Evolutionary conservation across 164 flowering plant species (phyloP).

Genomic region (Platanus orientalis): DNA sequence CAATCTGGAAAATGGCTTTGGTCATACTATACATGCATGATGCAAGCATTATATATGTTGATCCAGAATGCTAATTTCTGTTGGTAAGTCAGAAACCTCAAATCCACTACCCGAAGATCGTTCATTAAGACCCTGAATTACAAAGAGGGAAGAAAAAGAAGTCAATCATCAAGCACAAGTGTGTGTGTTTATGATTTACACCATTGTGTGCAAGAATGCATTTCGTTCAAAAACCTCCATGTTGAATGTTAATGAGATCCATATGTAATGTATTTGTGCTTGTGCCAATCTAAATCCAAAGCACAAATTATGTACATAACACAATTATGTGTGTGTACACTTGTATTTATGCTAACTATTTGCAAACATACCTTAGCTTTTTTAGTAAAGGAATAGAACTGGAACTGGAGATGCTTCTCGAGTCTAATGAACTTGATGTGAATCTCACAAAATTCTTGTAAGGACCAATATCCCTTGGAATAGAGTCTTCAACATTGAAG

Average conservation of each 20-base stretch:
- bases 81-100: conserved; percentile 49
- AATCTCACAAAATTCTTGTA: conserved; percentile 84
- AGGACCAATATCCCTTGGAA: conserved; percentile 92
- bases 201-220: no score
- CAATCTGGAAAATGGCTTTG: conserved; percentile 3
- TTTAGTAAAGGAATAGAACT: conserved; percentile 58
- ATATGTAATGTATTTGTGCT: no score
- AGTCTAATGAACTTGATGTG: conserved; percentile 66
- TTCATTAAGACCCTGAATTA: conserved; percentile 52
- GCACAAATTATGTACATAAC: neutral
- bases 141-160: neutral
- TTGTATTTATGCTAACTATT: neutral
- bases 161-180: neutral
- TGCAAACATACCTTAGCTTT: conserved; percentile 55
- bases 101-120: conserved; percentile 61
- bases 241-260: no score
- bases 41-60: conserved; percentile 98
- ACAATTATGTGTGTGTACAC: neutral
- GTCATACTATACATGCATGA: conserved; percentile 75
- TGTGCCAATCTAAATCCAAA: no score
- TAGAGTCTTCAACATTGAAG: conserved; percentile 63
- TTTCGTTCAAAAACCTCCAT: no score
- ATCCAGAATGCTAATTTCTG: conserved; percentile 96
- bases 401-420: conserved; percentile 58
- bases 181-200: no score